Conservation (phyloP, 352 stramenopile species). For the Phytophthora megakarya region DNA sequence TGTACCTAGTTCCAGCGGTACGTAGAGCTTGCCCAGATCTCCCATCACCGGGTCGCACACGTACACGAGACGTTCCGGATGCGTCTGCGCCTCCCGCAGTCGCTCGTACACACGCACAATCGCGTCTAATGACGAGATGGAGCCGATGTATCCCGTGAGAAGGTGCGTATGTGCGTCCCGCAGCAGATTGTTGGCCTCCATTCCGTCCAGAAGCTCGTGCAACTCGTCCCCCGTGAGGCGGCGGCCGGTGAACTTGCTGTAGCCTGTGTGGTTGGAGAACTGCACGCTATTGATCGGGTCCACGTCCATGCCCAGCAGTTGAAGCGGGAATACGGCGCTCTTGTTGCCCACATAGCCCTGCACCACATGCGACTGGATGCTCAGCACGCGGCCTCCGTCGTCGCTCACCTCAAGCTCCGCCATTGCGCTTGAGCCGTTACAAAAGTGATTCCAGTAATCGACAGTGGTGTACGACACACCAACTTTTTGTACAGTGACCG, state of each 20-base stretch:
- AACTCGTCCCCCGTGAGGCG: constrained; percentile 76
- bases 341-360: constrained; percentile 90
- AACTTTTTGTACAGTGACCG: constrained; percentile 13
- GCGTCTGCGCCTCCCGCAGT: constrained; percentile 52
- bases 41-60: constrained; percentile 87
- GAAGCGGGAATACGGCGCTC: constrained; percentile 84
- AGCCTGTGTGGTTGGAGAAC: constrained; percentile 89
- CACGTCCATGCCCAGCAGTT: constrained; percentile 85
- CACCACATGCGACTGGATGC: constrained; percentile 89
- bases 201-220: constrained; percentile 78
- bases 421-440: constrained; percentile 16
- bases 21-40: constrained; percentile 83
- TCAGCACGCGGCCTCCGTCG: constrained; percentile 70
- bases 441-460: constrained; percentile 32
- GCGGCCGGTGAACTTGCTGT: constrained; percentile 74
- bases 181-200: constrained; percentile 74
- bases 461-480: constrained; percentile 14
- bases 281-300: constrained; percentile 90
- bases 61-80: constrained; percentile 63
- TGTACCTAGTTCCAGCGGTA: constrained; percentile 75
- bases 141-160: constrained; percentile 85
- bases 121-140: constrained; percentile 64
- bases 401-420: constrained; percentile 34
- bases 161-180: constrained; percentile 76
- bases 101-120: constrained; percentile 73